phyloP scores from a whole-genome alignment of 768 basidiomycete genomes.

The Terana coerulea region DNA sequence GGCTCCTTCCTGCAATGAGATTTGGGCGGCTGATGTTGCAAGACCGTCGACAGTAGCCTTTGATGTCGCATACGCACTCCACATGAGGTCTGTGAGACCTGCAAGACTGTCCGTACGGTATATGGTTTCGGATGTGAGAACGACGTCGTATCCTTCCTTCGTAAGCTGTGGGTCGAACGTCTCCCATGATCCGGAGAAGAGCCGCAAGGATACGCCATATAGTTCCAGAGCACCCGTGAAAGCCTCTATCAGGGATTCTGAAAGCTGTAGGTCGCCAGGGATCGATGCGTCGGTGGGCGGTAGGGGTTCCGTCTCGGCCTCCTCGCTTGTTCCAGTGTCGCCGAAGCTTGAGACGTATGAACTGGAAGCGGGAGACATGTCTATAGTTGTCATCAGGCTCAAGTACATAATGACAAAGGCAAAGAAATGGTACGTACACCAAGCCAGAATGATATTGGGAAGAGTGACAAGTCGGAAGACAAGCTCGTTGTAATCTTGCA shows the following conservation, averaged over 20 bases:
- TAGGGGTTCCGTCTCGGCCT: slow-evolving; percentile 17
- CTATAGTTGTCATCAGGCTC: slow-evolving; percentile 34
- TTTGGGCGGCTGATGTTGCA: background rate
- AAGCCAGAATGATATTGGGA: slow-evolving; percentile 73
- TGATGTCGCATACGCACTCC: slow-evolving; percentile 28
- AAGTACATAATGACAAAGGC: background rate
- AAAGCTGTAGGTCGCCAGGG: slow-evolving; percentile 63
- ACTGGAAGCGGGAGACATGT: slow-evolving; percentile 56
- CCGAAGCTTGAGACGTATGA: slow-evolving; percentile 27
- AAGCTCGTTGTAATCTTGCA: slow-evolving; percentile 90
- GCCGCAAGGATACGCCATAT: slow-evolving; percentile 57
- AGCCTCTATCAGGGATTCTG: slow-evolving; percentile 55
- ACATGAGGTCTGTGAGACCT: slow-evolving; percentile 54
- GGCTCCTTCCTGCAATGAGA: slow-evolving; percentile 4
- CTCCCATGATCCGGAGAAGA: slow-evolving; percentile 84
- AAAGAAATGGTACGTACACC: slow-evolving; percentile 57
- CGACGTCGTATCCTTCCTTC: slow-evolving; percentile 52
- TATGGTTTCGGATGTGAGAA: slow-evolving; percentile 92
- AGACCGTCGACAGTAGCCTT: background rate
- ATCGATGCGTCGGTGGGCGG: slow-evolving; percentile 29
- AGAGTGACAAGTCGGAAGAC: slow-evolving; percentile 77
- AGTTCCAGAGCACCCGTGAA: slow-evolving; percentile 58
- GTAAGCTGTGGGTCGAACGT: slow-evolving; percentile 35
- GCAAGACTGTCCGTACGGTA: slow-evolving; percentile 67
- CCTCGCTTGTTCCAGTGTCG: slow-evolving; percentile 24